Conservation (phyloP, 768 basidiomycete species). For the Psilocybe subaeruginosa region DNA sequence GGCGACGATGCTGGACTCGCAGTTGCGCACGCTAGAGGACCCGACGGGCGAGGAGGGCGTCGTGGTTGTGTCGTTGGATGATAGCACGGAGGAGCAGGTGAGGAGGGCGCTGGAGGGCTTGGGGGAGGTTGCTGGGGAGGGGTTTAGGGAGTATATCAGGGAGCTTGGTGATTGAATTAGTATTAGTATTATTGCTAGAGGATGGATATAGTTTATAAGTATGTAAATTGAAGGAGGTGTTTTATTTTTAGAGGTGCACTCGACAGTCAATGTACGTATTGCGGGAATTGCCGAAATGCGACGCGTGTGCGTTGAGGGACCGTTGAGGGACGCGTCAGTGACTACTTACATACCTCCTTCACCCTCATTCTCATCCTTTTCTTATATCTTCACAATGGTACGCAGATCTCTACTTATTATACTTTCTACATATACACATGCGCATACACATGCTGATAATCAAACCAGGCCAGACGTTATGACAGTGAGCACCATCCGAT, state of each 20-base stretch:
- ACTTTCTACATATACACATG: background rate
- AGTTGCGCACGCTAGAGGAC: slow-evolving; percentile 69
- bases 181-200: background rate
- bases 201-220: background rate
- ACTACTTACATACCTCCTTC: slow-evolving; percentile 9
- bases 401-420: slow-evolving; percentile 13
- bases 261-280: background rate
- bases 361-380: slow-evolving; percentile 21
- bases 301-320: slow-evolving; percentile 41
- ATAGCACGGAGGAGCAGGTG: slow-evolving; percentile 61
- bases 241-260: background rate
- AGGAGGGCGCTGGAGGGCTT: slow-evolving; percentile 46
- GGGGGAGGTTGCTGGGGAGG: slow-evolving; percentile 12
- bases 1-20: slow-evolving; percentile 78
- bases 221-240: background rate
- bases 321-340: slow-evolving; percentile 43
- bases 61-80: slow-evolving; percentile 59
- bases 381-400: slow-evolving; percentile 48
- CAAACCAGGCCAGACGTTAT: slow-evolving; percentile 82
- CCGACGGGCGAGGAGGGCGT: slow-evolving; percentile 72
- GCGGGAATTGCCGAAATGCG: slow-evolving; percentile 37
- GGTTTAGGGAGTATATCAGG: background rate
- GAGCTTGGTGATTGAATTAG: background rate
- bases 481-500: slow-evolving; percentile 67
- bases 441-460: background rate